These are phyloP conservation scores for Zygoascus flipseniorum DNA, from an alignment of 805 yeast genomes.

Conservation along the genomic window DNA sequence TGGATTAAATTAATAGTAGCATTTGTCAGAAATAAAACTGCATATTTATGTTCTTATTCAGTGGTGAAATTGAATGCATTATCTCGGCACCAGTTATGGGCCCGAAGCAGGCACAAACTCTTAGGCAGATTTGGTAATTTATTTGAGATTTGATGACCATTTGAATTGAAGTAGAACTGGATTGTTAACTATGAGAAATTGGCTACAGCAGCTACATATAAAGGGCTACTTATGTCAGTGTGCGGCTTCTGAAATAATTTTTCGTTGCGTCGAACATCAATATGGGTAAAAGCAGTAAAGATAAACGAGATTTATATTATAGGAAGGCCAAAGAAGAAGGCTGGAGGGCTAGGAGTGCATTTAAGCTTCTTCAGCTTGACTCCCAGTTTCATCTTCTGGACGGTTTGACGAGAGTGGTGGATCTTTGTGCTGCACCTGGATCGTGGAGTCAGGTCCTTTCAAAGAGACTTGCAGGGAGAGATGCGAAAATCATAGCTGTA, in stretches of 20 bases:
- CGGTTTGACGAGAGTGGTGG: slow-evolving; percentile 77
- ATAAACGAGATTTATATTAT: slow-evolving; percentile 78
- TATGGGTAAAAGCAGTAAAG: slow-evolving; percentile 95
- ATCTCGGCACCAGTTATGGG: no score
- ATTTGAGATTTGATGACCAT: no score
- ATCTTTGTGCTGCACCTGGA: slow-evolving; percentile 97
- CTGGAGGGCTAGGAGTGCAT: slow-evolving; percentile 95
- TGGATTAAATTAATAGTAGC: no score
- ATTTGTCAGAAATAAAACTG: no score
- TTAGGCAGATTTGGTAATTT: no score
- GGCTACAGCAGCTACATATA: no score
- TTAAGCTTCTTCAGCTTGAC: slow-evolving; percentile 81
- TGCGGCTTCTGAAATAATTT: neutral
- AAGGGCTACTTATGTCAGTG: no score
- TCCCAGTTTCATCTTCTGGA: slow-evolving; percentile 79
- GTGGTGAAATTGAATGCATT: no score
- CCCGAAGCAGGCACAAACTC: no score
- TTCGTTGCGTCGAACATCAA: neutral
- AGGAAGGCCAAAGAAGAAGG: slow-evolving; percentile 96
- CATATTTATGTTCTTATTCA: no score
- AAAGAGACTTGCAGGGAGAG: slow-evolving; percentile 35
- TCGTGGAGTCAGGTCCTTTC: slow-evolving; percentile 97
- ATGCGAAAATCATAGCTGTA: slow-evolving; percentile 80
- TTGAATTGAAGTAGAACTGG: no score
- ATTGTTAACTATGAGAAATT: no score